Conservation (phyloP, 1,284 basidiomycete genomes). For the Sphagnurus paluster region DNA sequence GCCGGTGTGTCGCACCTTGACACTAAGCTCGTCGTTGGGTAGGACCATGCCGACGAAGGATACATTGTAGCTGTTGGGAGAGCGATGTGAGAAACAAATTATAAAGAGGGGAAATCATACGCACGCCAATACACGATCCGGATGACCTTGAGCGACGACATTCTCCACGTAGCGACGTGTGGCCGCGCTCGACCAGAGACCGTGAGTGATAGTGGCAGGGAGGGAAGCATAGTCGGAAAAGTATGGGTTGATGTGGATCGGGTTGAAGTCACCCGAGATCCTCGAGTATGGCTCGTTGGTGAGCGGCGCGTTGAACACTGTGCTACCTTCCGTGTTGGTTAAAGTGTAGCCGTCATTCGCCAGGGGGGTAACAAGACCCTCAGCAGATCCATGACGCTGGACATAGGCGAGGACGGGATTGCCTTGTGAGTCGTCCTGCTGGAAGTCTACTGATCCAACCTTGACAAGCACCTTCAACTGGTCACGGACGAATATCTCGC, state of each 20-base stretch:
- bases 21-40: slow-evolving; percentile 87
- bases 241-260: slow-evolving; percentile 99
- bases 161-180: slow-evolving; percentile 93
- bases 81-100: slow-evolving; percentile 10
- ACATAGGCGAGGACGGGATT: slow-evolving; percentile 95
- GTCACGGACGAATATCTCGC: slow-evolving; percentile 84
- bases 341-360: slow-evolving; percentile 87
- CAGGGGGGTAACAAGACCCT: slow-evolving; percentile 79
- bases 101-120: slow-evolving; percentile 30
- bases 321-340: slow-evolving; percentile 54
- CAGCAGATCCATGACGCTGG: slow-evolving; percentile 82
- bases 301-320: slow-evolving; percentile 74
- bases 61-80: slow-evolving; percentile 73
- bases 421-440: slow-evolving; percentile 84
- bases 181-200: slow-evolving; percentile 95
- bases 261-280: slow-evolving; percentile 96
- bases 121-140: slow-evolving; percentile 85
- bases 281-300: slow-evolving; percentile 96
- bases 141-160: slow-evolving; percentile 90
- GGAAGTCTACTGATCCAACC: slow-evolving; percentile 87
- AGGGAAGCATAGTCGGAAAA: slow-evolving; percentile 94
- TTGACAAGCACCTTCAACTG: slow-evolving; percentile 85
- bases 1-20: slow-evolving; percentile 87
- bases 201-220: slow-evolving; percentile 97
- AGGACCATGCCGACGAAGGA: slow-evolving; percentile 96